phyloP scores from a whole-genome alignment of 2,329 filamentous ascomycete genomes.

The Aureobasidium sp. region DNA sequence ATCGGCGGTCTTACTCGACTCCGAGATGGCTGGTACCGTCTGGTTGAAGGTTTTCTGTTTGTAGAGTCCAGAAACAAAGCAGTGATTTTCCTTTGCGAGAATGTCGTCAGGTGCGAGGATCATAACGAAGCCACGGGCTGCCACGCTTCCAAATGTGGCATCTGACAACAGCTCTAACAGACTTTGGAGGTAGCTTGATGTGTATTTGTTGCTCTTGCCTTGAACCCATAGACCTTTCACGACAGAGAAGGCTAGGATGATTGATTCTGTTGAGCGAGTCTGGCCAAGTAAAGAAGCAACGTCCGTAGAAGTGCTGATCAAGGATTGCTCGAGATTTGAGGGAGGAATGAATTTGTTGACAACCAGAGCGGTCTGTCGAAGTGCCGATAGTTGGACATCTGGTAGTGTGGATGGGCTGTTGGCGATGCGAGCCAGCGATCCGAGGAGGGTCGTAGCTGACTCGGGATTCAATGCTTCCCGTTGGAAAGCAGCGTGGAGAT shows the following conservation, averaged over 20 bases:
- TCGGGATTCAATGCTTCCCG: constrained; percentile 30
- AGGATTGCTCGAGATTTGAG: constrained; percentile 27
- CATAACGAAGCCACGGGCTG: constrained; percentile 51
- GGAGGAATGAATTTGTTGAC: constrained; percentile 44
- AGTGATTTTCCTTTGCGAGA: constrained; percentile 54
- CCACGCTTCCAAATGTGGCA: constrained; percentile 40
- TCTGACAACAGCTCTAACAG: constrained; percentile 47
- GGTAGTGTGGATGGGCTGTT: constrained; percentile 2
- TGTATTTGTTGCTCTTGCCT: constrained; percentile 40
- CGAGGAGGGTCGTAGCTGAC: constrained; percentile 29
- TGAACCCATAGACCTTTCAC: constrained; percentile 55
- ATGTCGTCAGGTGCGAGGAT: constrained; percentile 56
- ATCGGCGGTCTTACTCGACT: constrained; percentile 43
- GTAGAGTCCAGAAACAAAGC: constrained; percentile 53
- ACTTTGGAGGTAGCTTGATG: constrained; percentile 35
- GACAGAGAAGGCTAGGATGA: constrained; percentile 54
- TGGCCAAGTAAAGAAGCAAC: constrained; percentile 35
- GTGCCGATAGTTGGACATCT: constrained; percentile 16
- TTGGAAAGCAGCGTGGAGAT: constrained; percentile 47
- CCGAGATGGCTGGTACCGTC: constrained; percentile 50
- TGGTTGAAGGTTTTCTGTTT: constrained; percentile 59
- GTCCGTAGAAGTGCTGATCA: constrained; percentile 25
- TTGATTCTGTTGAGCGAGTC: constrained; percentile 33
- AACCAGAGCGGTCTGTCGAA: constrained; percentile 40
- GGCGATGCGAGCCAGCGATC: constrained; percentile 33